Percentiles rank a stretch among this genome's conserved stretches.
Evolutionary conservation across 805 yeast species (phyloP).

Genomic region (Kodamaea kaohsiungensis): DNA sequence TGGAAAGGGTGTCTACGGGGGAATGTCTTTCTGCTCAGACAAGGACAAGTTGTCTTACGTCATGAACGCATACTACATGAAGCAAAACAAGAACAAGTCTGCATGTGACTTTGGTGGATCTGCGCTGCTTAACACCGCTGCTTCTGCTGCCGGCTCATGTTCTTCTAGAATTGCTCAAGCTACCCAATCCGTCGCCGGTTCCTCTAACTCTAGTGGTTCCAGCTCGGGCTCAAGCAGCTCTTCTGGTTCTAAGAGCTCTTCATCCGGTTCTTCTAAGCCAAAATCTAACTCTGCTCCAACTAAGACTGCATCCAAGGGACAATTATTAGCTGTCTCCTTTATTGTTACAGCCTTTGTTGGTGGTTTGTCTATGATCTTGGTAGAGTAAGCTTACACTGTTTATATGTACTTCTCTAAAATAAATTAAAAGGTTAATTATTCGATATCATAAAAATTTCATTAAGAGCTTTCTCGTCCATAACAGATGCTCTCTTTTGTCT

Average conservation of each 20-base stretch:
- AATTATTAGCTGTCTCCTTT: slow-evolving; percentile 35
- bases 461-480: slow-evolving; percentile 82
- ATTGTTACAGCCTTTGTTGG: slow-evolving; percentile 43
- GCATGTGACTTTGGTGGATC: slow-evolving; percentile 76
- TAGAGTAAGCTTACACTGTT: slow-evolving; percentile 10
- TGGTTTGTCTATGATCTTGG: slow-evolving; percentile 42
- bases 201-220: slow-evolving; percentile 25
- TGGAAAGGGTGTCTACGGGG: slow-evolving; percentile 66
- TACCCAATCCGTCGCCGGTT: slow-evolving; percentile 11
- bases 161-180: slow-evolving; percentile 24
- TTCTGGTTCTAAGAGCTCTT: slow-evolving; percentile 19
- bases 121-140: slow-evolving; percentile 45
- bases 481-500: slow-evolving; percentile 90
- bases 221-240: slow-evolving; percentile 27
- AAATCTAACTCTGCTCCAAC: slow-evolving; percentile 14
- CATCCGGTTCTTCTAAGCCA: slow-evolving; percentile 24
- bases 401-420: background rate
- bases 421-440: slow-evolving; percentile 20
- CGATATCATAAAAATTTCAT: slow-evolving; percentile 89
- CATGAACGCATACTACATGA: slow-evolving; percentile 45
- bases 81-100: slow-evolving; percentile 40
- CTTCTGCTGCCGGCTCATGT: slow-evolving; percentile 33
- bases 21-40: slow-evolving; percentile 68
- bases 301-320: slow-evolving; percentile 29
- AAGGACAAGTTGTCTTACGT: slow-evolving; percentile 67